phyloP scores from a whole-genome alignment of 805 yeast species.

The Saturnispora sanitii region DNA sequence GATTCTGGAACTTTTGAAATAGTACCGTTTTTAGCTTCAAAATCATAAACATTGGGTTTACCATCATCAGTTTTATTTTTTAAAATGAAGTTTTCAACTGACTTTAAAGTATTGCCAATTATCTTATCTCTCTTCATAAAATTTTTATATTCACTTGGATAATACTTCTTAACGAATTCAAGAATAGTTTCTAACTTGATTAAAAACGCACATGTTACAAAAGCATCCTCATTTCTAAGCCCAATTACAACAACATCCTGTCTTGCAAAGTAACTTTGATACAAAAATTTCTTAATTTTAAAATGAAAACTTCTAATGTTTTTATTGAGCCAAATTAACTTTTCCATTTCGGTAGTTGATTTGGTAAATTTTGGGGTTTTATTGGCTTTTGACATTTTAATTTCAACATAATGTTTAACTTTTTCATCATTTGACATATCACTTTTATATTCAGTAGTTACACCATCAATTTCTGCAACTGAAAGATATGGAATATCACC shows the following conservation, averaged over 20 bases:
- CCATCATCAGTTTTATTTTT: slow-evolving; percentile 3
- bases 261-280: slow-evolving; percentile 12
- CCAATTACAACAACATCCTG: slow-evolving; percentile 13
- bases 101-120: not conserved
- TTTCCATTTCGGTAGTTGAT: not conserved
- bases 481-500: slow-evolving; percentile 11
- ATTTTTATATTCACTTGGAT: not conserved
- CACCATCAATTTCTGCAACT: slow-evolving; percentile 13
- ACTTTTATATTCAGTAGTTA: slow-evolving; percentile 1
- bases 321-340: slow-evolving; percentile 3
- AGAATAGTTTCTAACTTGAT: slow-evolving; percentile 5
- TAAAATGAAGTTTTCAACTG: not conserved
- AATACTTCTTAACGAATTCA: slow-evolving; percentile 7
- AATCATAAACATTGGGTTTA: slow-evolving; percentile 1
- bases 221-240: slow-evolving; percentile 5
- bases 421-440: slow-evolving; percentile 1
- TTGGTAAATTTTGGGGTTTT: not conserved
- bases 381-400: slow-evolving; percentile 7
- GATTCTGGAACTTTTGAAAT: not conserved
- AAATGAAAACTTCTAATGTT: slow-evolving; percentile 1
- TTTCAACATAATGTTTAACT: slow-evolving; percentile 11
- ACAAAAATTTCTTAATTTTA: slow-evolving; percentile 10
- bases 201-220: slow-evolving; percentile 1
- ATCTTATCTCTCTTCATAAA: slow-evolving; percentile 2
- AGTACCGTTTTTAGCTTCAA: not conserved